Base-by-base conservation (phyloP, 2,329 filamentous ascomycete genomes). In the Hymenoscyphus infarciens region DNA sequence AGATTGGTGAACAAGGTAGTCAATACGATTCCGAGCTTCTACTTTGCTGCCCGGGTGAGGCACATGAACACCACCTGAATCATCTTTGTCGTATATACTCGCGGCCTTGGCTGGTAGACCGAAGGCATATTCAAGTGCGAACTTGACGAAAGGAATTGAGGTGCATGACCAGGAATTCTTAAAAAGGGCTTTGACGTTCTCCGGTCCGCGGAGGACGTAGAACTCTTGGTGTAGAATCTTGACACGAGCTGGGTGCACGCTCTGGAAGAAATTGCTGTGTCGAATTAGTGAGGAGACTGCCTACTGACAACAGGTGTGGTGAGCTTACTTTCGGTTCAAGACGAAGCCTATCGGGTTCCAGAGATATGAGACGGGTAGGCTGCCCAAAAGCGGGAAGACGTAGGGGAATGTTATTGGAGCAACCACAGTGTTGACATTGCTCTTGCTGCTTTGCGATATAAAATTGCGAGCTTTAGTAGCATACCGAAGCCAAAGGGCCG, bases 211-310 rank as follows among this genome's bases (percentile, higher is more conserved):
- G 2, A 55, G 15, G 22, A 55, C 15, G 11, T 55, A 55, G 25
- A 55, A 55, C 5, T 55, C 25, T n/a, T 55, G 25, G 11, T 15
- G 8, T 3, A 55, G 52, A 16, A 55, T 31, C 25, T 55, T 55
- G 22, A 55, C 25, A 3, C 25, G 52, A 31, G 16, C 52, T 29
- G 52, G 52, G 25, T 55, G 25, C 3, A 16, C 11, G 16, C 52
- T 55, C 11, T 55, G 52, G 52, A 55, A 55, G n/a, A 55, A 55
- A 29, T 55, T 55, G 13, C 52, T 55, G 25, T 55, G 25, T 6
- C 25, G 7, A 7, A 5, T 55, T 22, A 31, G 52, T 29, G 31
- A 7, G 11, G 11, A 49, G n/a, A 22, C 16, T 42, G 39, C 3
- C 15, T 19, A 42, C 39, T 42, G 16, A 4, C 11, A 49, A 35